phyloP scores from a whole-genome alignment of 2,329 filamentous ascomycete species.

The Curvularia lunata region DNA sequence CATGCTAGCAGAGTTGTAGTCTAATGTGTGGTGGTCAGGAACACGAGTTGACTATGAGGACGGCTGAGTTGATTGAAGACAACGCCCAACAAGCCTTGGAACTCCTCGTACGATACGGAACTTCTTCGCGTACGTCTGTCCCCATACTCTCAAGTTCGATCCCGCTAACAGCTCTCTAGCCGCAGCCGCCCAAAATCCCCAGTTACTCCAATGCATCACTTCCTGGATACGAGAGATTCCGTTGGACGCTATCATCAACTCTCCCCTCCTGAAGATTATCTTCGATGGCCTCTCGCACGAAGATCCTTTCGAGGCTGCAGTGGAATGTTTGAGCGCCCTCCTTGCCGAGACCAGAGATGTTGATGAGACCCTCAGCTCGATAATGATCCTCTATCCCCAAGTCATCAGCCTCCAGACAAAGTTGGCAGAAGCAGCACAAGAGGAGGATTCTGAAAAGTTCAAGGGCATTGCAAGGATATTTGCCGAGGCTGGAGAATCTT shows the following conservation, averaged over 20 bases:
- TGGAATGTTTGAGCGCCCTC: slow-evolving; percentile 91
- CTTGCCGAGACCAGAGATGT: slow-evolving; percentile 92
- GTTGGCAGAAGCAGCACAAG: slow-evolving; percentile 74
- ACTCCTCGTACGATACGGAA: slow-evolving; percentile 86
- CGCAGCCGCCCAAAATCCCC: slow-evolving; percentile 81
- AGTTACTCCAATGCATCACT: slow-evolving; percentile 91
- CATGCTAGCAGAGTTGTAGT: slow-evolving; percentile 48
- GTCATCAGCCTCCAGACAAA: slow-evolving; percentile 78
- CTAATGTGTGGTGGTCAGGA: slow-evolving; percentile 67
- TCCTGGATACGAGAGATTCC: slow-evolving; percentile 97
- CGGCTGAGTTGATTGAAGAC: slow-evolving; percentile 85
- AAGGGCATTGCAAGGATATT: slow-evolving; percentile 90
- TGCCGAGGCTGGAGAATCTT: slow-evolving; percentile 89
- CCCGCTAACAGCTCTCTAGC: slow-evolving; percentile 49
- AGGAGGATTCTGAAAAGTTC: slow-evolving; percentile 84
- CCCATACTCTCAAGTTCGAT: not conserved
- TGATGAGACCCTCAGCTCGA: slow-evolving; percentile 83
- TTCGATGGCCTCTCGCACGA: slow-evolving; percentile 79
- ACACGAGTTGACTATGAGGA: slow-evolving; percentile 88
- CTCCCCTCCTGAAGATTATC: slow-evolving; percentile 80
- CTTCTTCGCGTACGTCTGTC: slow-evolving; percentile 78
- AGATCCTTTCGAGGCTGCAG: slow-evolving; percentile 80
- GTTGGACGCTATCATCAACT: slow-evolving; percentile 80
- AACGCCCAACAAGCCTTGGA: slow-evolving; percentile 88
- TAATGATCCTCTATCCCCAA: slow-evolving; percentile 81